Evolutionary conservation across 1,284 basidiomycete species (phyloP), one percentile per base, ranked within the genome.

Genomic region (Ustilago nuda): DNA sequence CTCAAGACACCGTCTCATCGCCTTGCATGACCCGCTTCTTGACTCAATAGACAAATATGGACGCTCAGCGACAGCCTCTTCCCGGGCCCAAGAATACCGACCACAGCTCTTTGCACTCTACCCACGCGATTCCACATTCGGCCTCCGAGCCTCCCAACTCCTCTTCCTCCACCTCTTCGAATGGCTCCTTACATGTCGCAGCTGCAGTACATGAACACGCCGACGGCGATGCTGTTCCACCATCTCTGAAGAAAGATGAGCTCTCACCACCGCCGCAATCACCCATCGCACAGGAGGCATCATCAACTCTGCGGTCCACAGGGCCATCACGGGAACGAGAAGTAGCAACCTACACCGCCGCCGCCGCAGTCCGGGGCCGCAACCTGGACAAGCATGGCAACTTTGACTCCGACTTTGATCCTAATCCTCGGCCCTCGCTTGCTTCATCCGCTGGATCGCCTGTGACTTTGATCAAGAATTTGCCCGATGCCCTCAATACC

Each of bases 341-440:
- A n/a, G 56, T 55, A 5, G 63, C 35, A 9, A 53, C 66, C 15
- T 66, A 69, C 41, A 75, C 72, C 9, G 66, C 72, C 6, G 72
- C 67, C 4, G 66, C 67, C 3, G n/a, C 52, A 4, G 67, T 67
- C 0, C 46, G 63, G 8, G 46, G 32, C 0, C 66, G 63, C 45
- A 74, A 45, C 50, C 4, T 63, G 9, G 63, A 74, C 48, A 37
- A 51, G 23, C 35, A 69, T 12, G 66, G 67, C 53, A 51, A 63
- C 46, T 59, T 66, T 27, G 39, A 57, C 8, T 13, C 53, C 8
- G 66, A 68, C 4, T 59, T 50, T 30, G 61, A 61, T 32, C 67
- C 64, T 8, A 63, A 60, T 19, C 53, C 17, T 19, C 33, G 58
- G 17, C 33, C 43, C 3, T 59, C 59, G 13, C 19, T 65, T n/a